Evolutionary conservation across 1,284 basidiomycete genomes (phyloP).

Genomic region (Melampsora medusae): DNA sequence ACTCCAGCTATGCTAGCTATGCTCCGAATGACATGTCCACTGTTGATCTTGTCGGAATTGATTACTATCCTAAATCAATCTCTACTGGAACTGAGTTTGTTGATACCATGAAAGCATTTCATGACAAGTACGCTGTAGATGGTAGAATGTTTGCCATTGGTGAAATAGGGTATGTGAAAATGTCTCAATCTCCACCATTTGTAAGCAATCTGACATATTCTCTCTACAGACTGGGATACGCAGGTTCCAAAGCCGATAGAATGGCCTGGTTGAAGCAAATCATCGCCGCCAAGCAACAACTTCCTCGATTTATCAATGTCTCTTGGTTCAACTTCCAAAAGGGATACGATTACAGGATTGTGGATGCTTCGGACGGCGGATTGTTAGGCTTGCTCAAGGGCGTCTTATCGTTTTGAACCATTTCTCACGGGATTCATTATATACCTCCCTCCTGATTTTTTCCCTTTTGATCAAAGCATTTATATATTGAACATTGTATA

Average conservation of each 20-base stretch:
- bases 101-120: conserved; percentile 53
- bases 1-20: conserved; percentile 50
- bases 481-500: neutral
- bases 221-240: conserved; percentile 46
- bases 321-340: conserved; percentile 55
- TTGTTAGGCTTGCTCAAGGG: neutral
- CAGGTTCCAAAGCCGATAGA: conserved; percentile 47
- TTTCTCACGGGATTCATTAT: neutral
- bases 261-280: conserved; percentile 51
- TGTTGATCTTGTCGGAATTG: conserved; percentile 54
- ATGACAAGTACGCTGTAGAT: conserved; percentile 52
- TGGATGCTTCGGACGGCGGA: conserved; percentile 5
- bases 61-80: conserved; percentile 51
- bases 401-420: too few relatives aligned
- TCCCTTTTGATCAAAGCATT: neutral
- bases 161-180: conserved; percentile 50
- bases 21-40: conserved; percentile 52
- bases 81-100: conserved; percentile 49
- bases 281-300: conserved; percentile 46
- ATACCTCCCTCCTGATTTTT: neutral
- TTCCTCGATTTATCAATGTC: conserved; percentile 51
- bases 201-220: neutral
- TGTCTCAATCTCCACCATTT: neutral
- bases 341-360: conserved; percentile 48
- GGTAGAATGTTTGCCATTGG: conserved; percentile 54